Conservation (phyloP, 305 asterid species). For the Andrographis paniculata region DNA sequence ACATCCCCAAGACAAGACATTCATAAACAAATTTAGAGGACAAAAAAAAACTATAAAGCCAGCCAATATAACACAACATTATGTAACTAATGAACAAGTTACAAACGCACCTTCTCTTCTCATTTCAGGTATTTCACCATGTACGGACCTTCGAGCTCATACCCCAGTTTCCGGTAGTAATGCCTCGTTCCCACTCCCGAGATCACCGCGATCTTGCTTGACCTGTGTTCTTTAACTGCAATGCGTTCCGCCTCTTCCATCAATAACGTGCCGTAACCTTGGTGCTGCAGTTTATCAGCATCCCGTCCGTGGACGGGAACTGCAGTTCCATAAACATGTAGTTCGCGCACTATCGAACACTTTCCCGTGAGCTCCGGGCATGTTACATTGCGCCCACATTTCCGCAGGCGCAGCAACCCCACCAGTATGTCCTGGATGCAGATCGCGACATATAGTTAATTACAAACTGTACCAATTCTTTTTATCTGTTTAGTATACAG, state of each 20-base stretch:
- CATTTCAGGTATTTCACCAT: constrained; percentile 73
- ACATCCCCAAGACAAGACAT: too few species aligned
- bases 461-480: too few species aligned
- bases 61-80: too few species aligned
- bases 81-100: too few species aligned
- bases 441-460: not conserved
- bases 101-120: too few species aligned
- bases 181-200: constrained; percentile 98
- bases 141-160: constrained; percentile 97
- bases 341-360: constrained; percentile 91
- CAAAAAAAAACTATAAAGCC: too few species aligned
- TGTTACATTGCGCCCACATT: constrained; percentile 69
- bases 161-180: constrained; percentile 90
- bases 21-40: too few species aligned
- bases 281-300: constrained; percentile 88
- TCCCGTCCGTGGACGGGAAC: constrained; percentile 98
- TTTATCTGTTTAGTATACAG: too few species aligned
- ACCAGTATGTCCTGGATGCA: constrained; percentile 82
- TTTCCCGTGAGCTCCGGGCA: constrained; percentile 84
- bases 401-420: constrained; percentile 80
- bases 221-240: constrained; percentile 74
- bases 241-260: constrained; percentile 96
- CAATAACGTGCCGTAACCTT: constrained; percentile 84
- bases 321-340: constrained; percentile 95
- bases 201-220: constrained; percentile 76